Base-by-base conservation (phyloP, 1,284 basidiomycete genomes). In the Pseudozyma sp. region DNA sequence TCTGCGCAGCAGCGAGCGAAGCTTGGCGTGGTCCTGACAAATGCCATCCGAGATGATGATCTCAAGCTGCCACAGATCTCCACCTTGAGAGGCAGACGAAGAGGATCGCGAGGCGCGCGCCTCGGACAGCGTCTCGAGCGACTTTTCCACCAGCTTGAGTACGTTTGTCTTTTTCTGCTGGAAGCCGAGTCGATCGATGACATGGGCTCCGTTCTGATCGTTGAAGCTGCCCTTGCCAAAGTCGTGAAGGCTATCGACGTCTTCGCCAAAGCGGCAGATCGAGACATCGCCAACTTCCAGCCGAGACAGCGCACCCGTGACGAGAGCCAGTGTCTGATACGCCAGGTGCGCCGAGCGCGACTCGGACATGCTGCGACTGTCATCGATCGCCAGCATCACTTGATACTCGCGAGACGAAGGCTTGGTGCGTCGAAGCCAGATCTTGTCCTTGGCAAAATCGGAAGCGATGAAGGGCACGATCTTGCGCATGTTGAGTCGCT, bases 381-480 rank as follows among this genome's bases (percentile, higher is more conserved):
- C 97, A 83, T 99, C 97, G 54, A 99, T 90, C 7, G 94, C 92
- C 54, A 99, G 88, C 47, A 99, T 89, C 3, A 99, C 91, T 82
- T 99, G 97, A 85, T 99, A 99, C 84, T 98, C 95, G 54, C 97
- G 90, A 81, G 93, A 90, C 79, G 92, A 94, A 0, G 97, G 96
- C 65, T 93, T 91, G 5, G 95, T 97, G 33, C 97, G 89, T 31
- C 97, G 90, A 35, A 99, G 88, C 97, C 97, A 99, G 79, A 99
- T 99, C 87, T 97, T 97, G 88, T 99, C 97, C 85, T 99, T 99
- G 61, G 95, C 97, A 87, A 94, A 99, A 86, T 99, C 97, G 85
- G 92, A 94, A 9, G 97, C 97, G 77, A 99, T 96, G 87, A 97
- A 99, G 2, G 94, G 91, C 60, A 99, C 94, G 84, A 99, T 95